Percentiles rank a stretch among this genome's conserved stretches.
phyloP scores from a whole-genome alignment of 1,139 yeast species.

The Zygoascus sp. region DNA sequence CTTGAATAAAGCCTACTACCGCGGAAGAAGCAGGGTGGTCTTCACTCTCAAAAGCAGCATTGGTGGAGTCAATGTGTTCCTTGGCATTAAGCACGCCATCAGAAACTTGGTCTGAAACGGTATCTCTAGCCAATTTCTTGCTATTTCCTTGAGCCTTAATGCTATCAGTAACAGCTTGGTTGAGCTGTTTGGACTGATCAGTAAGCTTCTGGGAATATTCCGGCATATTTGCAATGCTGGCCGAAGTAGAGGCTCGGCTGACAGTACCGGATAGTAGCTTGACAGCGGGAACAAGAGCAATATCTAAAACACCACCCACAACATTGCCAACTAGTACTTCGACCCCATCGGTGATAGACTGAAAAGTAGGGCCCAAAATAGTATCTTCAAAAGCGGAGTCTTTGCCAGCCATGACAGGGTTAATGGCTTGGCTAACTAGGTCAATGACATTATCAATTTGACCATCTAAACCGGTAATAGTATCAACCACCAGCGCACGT shows the following conservation, averaged over 20 bases:
- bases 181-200: slow-evolving; percentile 13
- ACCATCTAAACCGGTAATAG: slow-evolving; percentile 32
- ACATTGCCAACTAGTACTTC: slow-evolving; percentile 31
- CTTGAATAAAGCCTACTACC: slow-evolving; percentile 28
- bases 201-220: slow-evolving; percentile 14
- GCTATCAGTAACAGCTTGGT: slow-evolving; percentile 9
- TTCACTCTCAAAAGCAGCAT: slow-evolving; percentile 18
- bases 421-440: slow-evolving; percentile 23
- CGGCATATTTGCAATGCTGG: slow-evolving; percentile 13
- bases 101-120: neutral
- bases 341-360: slow-evolving; percentile 34
- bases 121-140: neutral
- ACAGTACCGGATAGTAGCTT: slow-evolving; percentile 20
- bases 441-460: slow-evolving; percentile 32
- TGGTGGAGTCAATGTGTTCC: slow-evolving; percentile 23
- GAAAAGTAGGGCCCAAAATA: slow-evolving; percentile 32
- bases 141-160: no score
- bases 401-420: slow-evolving; percentile 26
- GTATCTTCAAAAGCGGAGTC: slow-evolving; percentile 25
- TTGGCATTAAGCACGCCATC: slow-evolving; percentile 19
- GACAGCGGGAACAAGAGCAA: slow-evolving; percentile 21
- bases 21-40: slow-evolving; percentile 29
- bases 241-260: slow-evolving; percentile 12
- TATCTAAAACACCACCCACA: slow-evolving; percentile 26
- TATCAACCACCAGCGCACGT: slow-evolving; percentile 23